Evolutionary conservation across 1,284 basidiomycete genomes (phyloP).

Genomic region (Mycena sp.): DNA sequence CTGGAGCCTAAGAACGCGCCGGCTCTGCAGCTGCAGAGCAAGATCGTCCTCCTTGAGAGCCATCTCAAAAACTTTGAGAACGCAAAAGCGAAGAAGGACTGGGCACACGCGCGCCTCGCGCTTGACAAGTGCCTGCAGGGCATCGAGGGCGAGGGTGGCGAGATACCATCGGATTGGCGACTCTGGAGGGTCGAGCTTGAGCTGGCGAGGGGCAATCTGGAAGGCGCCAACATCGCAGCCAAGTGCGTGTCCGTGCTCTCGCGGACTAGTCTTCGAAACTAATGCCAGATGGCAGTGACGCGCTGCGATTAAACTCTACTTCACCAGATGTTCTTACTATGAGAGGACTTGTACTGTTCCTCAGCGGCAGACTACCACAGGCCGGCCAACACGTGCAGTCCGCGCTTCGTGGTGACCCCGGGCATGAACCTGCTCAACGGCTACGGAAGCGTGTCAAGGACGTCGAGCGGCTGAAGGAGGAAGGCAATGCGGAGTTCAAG

Average conservation of each 20-base stretch:
- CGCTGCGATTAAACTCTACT: conserved; percentile 74
- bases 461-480: conserved; percentile 85
- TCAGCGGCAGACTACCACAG: conserved; percentile 75
- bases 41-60: conserved; percentile 66
- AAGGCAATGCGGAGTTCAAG: conserved; percentile 86
- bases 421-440: conserved; percentile 73
- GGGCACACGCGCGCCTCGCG: conserved; percentile 74
- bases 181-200: conserved; percentile 84
- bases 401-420: conserved; percentile 85
- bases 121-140: conserved; percentile 77
- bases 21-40: conserved; percentile 67
- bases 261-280: conserved; percentile 4
- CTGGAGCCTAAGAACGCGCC: conserved; percentile 65
- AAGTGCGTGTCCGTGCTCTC: conserved; percentile 62
- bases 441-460: conserved; percentile 82
- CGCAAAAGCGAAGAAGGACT: conserved; percentile 69
- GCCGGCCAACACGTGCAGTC: conserved; percentile 78
- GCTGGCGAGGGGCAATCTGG: conserved; percentile 73
- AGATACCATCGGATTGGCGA: conserved; percentile 80
- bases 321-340: conserved; percentile 85
- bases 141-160: conserved; percentile 78
- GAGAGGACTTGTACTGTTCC: conserved; percentile 84
- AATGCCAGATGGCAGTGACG: conserved; percentile 62
- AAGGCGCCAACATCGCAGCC: conserved; percentile 74
- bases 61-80: conserved; percentile 72